Evolutionary conservation across 192 early-diverging fungal genomes (phyloP).

Genomic region (Chytriomyces hyalinus): DNA sequence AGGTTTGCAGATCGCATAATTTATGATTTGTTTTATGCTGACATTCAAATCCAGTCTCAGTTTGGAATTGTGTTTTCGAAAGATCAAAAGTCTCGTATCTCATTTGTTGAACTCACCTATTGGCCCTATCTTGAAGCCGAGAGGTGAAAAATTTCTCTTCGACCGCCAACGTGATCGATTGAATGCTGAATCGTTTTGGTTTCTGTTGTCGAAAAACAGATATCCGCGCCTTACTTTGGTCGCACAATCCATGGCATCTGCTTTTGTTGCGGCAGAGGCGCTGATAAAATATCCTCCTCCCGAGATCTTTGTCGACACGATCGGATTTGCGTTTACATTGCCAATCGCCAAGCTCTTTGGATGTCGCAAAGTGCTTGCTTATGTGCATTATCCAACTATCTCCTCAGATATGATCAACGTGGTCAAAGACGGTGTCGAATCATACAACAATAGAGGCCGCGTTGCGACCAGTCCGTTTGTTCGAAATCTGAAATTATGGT

Average conservation of each 20-base stretch:
- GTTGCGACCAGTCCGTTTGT: conserved; percentile 65
- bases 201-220: conserved; percentile 40
- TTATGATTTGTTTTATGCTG: background rate
- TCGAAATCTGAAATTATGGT: conserved; percentile 66
- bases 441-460: conserved; percentile 67
- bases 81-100: conserved; percentile 59
- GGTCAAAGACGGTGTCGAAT: conserved; percentile 65
- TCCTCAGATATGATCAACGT: conserved; percentile 87
- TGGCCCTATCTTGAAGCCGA: conserved; percentile 74
- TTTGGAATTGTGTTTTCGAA: conserved; percentile 72
- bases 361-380: conserved; percentile 68
- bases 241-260: conserved; percentile 83
- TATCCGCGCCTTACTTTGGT: conserved; percentile 84
- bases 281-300: conserved; percentile 64
- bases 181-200: too few species aligned
- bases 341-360: conserved; percentile 73
- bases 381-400: conserved; percentile 96
- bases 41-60: conserved; percentile 4
- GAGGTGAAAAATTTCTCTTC: conserved; percentile 46
- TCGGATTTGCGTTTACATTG: conserved; percentile 95
- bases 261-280: conserved; percentile 77
- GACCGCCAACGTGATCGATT: too few species aligned
- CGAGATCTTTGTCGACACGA: conserved; percentile 90
- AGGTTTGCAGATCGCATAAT: conserved; percentile 45
- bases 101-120: conserved; percentile 67